These are phyloP conservation scores for Cutaneotrichosporon mucoides DNA, from an alignment of 1,284 basidiomycete genomes.

Conservation along the genomic window DNA sequence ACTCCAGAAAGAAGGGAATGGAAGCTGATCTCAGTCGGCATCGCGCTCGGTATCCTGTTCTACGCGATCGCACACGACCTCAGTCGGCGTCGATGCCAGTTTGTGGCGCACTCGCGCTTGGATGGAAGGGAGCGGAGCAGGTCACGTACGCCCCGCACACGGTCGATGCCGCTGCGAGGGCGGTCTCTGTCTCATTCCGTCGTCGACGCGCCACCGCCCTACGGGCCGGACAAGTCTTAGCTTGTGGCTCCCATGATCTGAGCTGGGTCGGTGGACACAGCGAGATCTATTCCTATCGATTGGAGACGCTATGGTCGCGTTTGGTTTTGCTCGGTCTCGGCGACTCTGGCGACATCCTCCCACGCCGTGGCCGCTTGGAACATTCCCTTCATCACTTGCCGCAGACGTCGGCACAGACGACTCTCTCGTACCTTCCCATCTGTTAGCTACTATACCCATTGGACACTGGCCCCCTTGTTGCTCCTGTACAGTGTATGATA, in stretches of 20 bases:
- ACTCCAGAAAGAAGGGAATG: background rate
- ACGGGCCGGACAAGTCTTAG: background rate
- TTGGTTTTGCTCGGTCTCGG: too few relatives aligned
- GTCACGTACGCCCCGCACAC: background rate
- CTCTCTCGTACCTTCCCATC: too few relatives aligned
- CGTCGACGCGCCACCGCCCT: background rate
- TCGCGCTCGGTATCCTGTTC: conserved; percentile 17
- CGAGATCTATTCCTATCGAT: too few relatives aligned
- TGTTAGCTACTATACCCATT: background rate
- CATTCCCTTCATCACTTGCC: too few relatives aligned
- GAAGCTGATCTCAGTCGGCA: conserved; percentile 14
- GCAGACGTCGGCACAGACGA: too few relatives aligned
- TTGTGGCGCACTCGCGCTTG: too few relatives aligned
- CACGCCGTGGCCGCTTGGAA: too few relatives aligned
- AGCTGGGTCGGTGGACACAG: too few relatives aligned
- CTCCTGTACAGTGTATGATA: conserved; percentile 2
- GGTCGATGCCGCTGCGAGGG: background rate
- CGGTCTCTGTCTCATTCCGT: background rate
- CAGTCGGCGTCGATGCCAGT: background rate
- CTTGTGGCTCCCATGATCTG: background rate
- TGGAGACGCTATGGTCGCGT: too few relatives aligned
- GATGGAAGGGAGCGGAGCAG: too few relatives aligned
- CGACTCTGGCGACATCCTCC: too few relatives aligned
- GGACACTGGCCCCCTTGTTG: background rate
- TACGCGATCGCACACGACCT: conserved; percentile 18